Percentiles rank a stretch among this genome's conserved stretches.
These are phyloP conservation scores for Cercospora citrullina DNA, from an alignment of 2,329 filamentous ascomycete genomes.

Conservation along the genomic window DNA sequence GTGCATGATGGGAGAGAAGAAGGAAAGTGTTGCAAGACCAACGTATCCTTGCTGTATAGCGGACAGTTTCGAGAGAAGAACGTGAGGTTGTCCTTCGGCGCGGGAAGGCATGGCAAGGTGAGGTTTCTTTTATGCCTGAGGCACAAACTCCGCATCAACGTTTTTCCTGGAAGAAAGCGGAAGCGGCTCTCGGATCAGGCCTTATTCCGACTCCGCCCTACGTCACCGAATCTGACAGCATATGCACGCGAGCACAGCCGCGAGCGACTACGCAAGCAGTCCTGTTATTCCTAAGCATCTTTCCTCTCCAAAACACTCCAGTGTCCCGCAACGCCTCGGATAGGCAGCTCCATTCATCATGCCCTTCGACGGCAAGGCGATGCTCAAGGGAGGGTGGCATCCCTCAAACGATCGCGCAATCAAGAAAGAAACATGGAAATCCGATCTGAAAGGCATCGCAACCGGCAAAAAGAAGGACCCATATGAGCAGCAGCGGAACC, in stretches of 20 bases:
- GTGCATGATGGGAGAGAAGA: too few species aligned
- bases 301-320: background rate
- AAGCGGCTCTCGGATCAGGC: background rate
- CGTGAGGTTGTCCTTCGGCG: too few species aligned
- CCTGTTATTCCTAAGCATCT: background rate
- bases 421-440: constrained; percentile 57
- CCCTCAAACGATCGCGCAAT: constrained; percentile 49
- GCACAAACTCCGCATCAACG: background rate
- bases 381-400: constrained; percentile 53
- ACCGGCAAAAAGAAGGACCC: constrained; percentile 50
- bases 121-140: too few species aligned
- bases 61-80: too few species aligned
- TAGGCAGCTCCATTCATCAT: background rate
- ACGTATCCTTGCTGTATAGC: too few species aligned
- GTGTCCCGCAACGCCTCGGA: background rate
- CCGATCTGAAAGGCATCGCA: constrained; percentile 41
- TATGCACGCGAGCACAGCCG: constrained; percentile 1
- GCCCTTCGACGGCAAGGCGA: constrained; percentile 34
- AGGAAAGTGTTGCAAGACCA: too few species aligned
- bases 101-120: too few species aligned
- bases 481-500: constrained; percentile 48
- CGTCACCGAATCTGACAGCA: background rate
- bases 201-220: background rate
- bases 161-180: too few species aligned
- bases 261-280: background rate